Conservation (phyloP, 2,329 filamentous ascomycete species). For the Erysiphe pulchra region DNA sequence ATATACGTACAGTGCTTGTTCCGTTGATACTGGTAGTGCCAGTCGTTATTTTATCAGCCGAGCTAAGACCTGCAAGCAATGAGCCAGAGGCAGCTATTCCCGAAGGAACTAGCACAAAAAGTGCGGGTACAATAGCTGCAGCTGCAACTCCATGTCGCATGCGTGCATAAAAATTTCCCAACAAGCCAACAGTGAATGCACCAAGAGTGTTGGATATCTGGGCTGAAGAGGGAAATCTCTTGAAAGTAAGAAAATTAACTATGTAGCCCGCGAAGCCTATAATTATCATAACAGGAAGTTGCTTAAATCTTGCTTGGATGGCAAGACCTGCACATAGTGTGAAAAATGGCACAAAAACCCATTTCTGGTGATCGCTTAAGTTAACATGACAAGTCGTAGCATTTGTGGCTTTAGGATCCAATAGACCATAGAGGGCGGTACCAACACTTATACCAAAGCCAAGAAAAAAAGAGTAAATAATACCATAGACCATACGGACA, state of each 20-base stretch:
- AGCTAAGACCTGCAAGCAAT: conserved; percentile 28
- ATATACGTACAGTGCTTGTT: conserved; percentile 8
- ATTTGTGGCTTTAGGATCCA: conserved; percentile 21
- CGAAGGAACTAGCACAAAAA: conserved; percentile 46
- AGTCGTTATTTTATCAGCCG: conserved; percentile 26
- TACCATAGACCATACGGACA: conserved; percentile 31
- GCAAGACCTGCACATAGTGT: conserved; percentile 48
- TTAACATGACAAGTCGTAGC: conserved; percentile 20
- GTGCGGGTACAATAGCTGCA: conserved; percentile 63
- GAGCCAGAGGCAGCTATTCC: conserved; percentile 34
- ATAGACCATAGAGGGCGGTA: conserved; percentile 25
- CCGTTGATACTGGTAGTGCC: conserved; percentile 9
- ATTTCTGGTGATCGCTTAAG: conserved; percentile 27
- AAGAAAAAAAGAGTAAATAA: conserved; percentile 30
- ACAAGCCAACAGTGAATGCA: conserved; percentile 47
- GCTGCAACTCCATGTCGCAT: conserved; percentile 40
- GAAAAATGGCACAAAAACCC: conserved; percentile 51
- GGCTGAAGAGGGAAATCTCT: conserved; percentile 39
- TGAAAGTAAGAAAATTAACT: conserved; percentile 46
- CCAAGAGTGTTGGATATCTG: conserved; percentile 57
- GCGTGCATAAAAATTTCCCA: conserved; percentile 54
- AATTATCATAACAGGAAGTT: conserved; percentile 50
- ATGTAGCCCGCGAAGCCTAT: conserved; percentile 52
- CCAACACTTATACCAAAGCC: conserved; percentile 31
- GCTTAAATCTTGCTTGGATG: conserved; percentile 62